Conservation (phyloP, 176 grass and related monocot genomes). For the Miscanthus lutarioriparius region DNA sequence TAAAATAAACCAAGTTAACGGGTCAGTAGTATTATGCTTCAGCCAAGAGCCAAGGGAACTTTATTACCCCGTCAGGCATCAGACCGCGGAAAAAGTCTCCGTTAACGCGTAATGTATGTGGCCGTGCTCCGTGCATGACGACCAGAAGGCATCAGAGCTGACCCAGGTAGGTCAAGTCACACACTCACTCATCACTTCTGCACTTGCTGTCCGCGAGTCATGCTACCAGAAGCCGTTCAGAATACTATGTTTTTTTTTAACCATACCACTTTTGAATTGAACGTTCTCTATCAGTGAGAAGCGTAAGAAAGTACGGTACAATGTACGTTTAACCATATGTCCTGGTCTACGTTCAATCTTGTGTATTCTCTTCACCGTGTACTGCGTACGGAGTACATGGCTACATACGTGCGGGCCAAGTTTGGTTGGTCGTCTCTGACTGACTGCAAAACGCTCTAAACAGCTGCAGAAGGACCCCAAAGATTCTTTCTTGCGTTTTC, state of each 20-base stretch:
- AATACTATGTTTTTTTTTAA: neutral
- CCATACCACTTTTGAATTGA: neutral
- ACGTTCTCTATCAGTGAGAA: neutral
- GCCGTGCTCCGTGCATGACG: neutral
- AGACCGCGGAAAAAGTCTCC: neutral
- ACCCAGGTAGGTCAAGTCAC: neutral
- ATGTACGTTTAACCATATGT: too few species aligned
- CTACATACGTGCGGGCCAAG: too few species aligned
- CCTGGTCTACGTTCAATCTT: too few species aligned
- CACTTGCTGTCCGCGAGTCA: neutral
- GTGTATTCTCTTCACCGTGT: too few species aligned
- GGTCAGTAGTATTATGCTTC: neutral
- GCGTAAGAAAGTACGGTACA: neutral
- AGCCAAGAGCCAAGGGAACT: neutral
- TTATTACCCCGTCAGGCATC: neutral
- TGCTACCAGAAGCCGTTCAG: neutral
- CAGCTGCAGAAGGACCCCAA: neutral
- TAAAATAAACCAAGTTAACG: neutral
- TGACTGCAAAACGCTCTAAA: neutral
- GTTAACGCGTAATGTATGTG: neutral
- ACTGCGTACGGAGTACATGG: too few species aligned
- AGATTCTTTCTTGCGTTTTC: neutral
- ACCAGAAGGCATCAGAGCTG: neutral
- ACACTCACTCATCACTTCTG: neutral
- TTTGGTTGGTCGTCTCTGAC: too few species aligned